These are phyloP conservation scores for Nemania abortiva DNA, from an alignment of 2,329 filamentous ascomycete genomes.

Conservation along the genomic window DNA sequence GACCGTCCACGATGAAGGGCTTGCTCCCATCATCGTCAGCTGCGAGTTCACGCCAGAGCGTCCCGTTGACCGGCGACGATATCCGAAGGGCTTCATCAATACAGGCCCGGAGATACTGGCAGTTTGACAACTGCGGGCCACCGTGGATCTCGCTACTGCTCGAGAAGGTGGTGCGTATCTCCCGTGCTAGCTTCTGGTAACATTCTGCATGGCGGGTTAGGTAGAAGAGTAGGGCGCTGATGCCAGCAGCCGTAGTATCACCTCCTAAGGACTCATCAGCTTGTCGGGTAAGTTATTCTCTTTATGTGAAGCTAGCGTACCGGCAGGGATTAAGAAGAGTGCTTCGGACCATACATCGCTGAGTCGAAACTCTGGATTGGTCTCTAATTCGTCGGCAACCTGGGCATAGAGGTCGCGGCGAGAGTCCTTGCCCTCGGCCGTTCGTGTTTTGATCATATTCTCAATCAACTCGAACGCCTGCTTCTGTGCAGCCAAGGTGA, in stretches of 20 bases:
- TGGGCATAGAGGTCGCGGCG: slow-evolving; percentile 41
- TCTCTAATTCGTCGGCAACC: slow-evolving; percentile 34
- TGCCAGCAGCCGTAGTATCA: slow-evolving; percentile 37
- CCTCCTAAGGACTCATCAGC: slow-evolving; percentile 28
- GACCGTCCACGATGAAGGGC: slow-evolving; percentile 37
- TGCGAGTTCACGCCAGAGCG: slow-evolving; percentile 39
- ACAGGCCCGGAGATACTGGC: slow-evolving; percentile 43
- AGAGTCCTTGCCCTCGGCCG: slow-evolving; percentile 31
- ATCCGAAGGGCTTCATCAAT: slow-evolving; percentile 42
- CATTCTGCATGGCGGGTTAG: slow-evolving; percentile 34
- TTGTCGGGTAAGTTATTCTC: background rate
- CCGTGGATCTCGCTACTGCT: slow-evolving; percentile 28
- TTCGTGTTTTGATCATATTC: slow-evolving; percentile 40
- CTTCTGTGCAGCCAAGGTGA: slow-evolving; percentile 32
- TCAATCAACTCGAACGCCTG: slow-evolving; percentile 38
- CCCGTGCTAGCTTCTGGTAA: slow-evolving; percentile 36
- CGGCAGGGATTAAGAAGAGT: slow-evolving; percentile 42
- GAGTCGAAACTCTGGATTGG: slow-evolving; percentile 34
- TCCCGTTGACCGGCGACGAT: slow-evolving; percentile 34
- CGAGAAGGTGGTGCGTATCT: slow-evolving; percentile 36
- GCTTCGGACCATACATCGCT: slow-evolving; percentile 42
- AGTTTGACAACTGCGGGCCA: slow-evolving; percentile 36
- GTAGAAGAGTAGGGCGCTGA: slow-evolving; percentile 42
- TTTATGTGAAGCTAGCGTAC: slow-evolving; percentile 21
- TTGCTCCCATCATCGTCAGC: slow-evolving; percentile 30